These are phyloP conservation scores for Cryphonectria radicalis DNA, from an alignment of 2,329 filamentous ascomycete genomes.

Conservation along the genomic window DNA sequence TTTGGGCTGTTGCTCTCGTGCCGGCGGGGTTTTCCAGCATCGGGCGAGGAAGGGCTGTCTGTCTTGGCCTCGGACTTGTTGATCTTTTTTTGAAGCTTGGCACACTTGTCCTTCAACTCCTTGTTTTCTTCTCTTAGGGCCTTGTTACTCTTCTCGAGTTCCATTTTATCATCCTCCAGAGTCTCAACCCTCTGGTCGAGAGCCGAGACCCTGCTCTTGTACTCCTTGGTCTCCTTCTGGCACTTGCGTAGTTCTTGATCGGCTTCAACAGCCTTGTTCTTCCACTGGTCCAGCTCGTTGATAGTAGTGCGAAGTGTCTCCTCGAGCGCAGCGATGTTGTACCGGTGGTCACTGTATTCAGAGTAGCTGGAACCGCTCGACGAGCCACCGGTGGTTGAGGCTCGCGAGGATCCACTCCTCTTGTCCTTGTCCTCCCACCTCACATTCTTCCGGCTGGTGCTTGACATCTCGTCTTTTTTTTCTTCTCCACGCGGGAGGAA, in stretches of 20 bases:
- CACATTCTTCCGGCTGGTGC: conserved; percentile 35
- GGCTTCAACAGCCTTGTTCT: conserved; percentile 33
- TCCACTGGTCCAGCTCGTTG: conserved; percentile 34
- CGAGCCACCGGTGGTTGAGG: conserved; percentile 39
- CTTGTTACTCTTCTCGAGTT: conserved; percentile 36
- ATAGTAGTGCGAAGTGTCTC: conserved; percentile 34
- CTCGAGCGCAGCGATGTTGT: conserved; percentile 36
- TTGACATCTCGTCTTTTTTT: conserved; percentile 15
- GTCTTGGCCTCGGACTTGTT: conserved; percentile 33
- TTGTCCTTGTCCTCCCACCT: conserved; percentile 38
- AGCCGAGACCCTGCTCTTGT: conserved; percentile 31
- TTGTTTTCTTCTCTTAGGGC: conserved; percentile 30
- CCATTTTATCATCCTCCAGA: conserved; percentile 35
- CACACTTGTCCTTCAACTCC: conserved; percentile 30
- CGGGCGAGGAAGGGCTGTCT: conserved; percentile 30
- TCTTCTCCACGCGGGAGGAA: not conserved
- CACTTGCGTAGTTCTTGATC: conserved; percentile 32
- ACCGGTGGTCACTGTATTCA: conserved; percentile 34
- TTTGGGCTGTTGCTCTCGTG: conserved; percentile 35
- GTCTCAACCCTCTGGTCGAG: conserved; percentile 29
- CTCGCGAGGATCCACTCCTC: conserved; percentile 34
- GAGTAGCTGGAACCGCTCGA: conserved; percentile 38
- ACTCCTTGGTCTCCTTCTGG: conserved; percentile 26
- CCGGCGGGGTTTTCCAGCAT: conserved; percentile 35
- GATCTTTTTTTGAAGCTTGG: conserved; percentile 33